Percentiles rank a stretch among this genome's conserved stretches.
phyloP scores from a whole-genome alignment of 2,329 filamentous ascomycete species.

The Talaromyces sp. region DNA sequence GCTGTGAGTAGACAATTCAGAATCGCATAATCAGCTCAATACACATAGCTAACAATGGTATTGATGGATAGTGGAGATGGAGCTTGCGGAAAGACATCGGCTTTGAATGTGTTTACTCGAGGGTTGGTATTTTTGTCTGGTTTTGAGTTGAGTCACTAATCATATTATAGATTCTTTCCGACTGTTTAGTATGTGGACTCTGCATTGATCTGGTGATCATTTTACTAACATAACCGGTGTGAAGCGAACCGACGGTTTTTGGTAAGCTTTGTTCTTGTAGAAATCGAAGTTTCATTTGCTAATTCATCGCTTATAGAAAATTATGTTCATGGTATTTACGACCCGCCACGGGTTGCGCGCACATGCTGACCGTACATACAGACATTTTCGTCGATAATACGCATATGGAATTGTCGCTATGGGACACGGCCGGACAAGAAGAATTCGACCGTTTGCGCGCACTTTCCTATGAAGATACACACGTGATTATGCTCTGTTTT shows the following conservation, averaged over 20 bases:
- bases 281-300: constrained; percentile 22
- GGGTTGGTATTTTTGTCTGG: constrained; percentile 58
- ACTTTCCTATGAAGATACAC: constrained; percentile 95
- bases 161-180: constrained; percentile 73
- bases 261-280: constrained; percentile 40
- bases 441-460: constrained; percentile 96
- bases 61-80: constrained; percentile 70
- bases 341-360: neutral
- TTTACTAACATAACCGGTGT: constrained; percentile 5
- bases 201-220: neutral
- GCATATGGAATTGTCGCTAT: constrained; percentile 94
- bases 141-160: constrained; percentile 5
- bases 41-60: neutral
- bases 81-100: constrained; percentile 93
- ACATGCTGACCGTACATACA: constrained; percentile 38
- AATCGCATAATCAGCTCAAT: neutral
- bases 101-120: constrained; percentile 97
- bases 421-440: constrained; percentile 98
- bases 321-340: constrained; percentile 13
- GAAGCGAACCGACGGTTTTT: constrained; percentile 87
- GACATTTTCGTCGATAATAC: constrained; percentile 98
- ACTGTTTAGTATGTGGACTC: constrained; percentile 70
- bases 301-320: constrained; percentile 2
- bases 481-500: constrained; percentile 98
- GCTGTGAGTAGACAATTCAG: constrained; percentile 53